phyloP scores from a whole-genome alignment of 345 rosid genomes.

The Bruguiera gymnorhiza region DNA sequence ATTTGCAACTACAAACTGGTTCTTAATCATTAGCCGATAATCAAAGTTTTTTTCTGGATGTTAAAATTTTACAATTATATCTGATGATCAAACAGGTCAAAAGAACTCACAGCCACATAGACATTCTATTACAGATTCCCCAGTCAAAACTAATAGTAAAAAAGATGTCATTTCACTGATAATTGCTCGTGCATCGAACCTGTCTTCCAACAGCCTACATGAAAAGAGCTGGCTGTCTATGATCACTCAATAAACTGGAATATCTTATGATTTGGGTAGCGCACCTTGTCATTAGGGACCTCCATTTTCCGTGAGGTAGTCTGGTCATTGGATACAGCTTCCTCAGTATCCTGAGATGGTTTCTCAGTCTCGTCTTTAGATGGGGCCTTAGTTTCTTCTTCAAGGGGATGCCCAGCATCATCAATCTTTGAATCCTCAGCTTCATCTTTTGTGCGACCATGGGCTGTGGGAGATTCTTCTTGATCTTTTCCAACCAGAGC shows the following conservation, averaged over 20 bases:
- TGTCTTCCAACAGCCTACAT: not conserved
- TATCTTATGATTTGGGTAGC: too few relatives aligned
- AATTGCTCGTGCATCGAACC: not conserved
- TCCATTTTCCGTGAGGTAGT: conserved; percentile 53
- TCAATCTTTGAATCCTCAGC: conserved; percentile 6
- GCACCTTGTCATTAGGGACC: conserved; percentile 85
- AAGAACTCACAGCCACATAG: too few relatives aligned
- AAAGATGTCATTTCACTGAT: not conserved
- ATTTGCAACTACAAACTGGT: too few relatives aligned
- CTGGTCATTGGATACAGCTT: conserved; percentile 27
- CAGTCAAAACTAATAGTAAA: not conserved
- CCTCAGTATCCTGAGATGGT: conserved; percentile 16
- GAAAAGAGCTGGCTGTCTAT: not conserved
- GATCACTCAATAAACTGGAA: not conserved
- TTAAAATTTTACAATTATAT: too few relatives aligned
- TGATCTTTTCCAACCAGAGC: not conserved
- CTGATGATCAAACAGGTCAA: too few relatives aligned
- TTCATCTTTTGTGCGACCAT: not conserved
- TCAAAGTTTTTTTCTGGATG: too few relatives aligned
- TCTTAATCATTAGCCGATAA: too few relatives aligned
- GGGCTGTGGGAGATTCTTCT: not conserved
- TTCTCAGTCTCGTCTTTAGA: conserved; percentile 20
- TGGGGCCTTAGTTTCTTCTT: conserved; percentile 29
- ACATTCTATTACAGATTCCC: not conserved
- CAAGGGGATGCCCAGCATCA: conserved; percentile 11